Conservation (phyloP, 805 yeast genomes). For the Ogataea wickerhamii region DNA sequence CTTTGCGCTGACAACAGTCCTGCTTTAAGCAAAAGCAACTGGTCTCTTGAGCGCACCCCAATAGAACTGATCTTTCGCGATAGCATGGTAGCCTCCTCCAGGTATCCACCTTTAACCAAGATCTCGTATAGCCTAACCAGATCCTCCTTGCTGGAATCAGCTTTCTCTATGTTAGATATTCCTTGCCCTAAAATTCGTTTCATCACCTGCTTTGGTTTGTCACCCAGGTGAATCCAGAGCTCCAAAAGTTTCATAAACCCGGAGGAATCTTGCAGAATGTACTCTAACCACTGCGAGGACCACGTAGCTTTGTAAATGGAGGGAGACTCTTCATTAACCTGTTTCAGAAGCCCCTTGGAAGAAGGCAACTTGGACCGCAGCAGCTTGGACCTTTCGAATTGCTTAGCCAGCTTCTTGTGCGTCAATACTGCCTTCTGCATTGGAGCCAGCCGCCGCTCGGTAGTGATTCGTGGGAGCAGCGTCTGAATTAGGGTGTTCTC, state of each 20-base stretch:
- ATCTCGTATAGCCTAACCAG: slow-evolving; percentile 7
- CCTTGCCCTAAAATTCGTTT: slow-evolving; percentile 2
- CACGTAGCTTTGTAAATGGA: not conserved
- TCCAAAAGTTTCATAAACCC: slow-evolving; percentile 7
- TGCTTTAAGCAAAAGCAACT: not conserved
- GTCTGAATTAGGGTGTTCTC: slow-evolving; percentile 12
- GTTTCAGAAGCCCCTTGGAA: not conserved
- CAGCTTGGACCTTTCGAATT: not conserved
- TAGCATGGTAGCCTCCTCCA: slow-evolving; percentile 4
- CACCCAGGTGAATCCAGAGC: slow-evolving; percentile 5
- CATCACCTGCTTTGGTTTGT: slow-evolving; percentile 1
- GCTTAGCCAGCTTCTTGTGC: not conserved
- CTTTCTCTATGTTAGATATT: not conserved
- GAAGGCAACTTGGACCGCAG: not conserved
- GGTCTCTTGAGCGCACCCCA: not conserved
- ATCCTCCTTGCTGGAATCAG: not conserved
- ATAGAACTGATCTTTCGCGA: not conserved
- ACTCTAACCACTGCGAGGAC: slow-evolving; percentile 9
- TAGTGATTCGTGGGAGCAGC: slow-evolving; percentile 3
- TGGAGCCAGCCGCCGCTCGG: slow-evolving; percentile 1
- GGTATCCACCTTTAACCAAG: slow-evolving; percentile 8
- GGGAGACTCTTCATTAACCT: not conserved
- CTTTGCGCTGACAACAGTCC: too few species aligned
- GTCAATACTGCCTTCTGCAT: slow-evolving; percentile 1
- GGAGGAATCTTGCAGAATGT: slow-evolving; percentile 4